phyloP scores from a whole-genome alignment of 2,329 filamentous ascomycete species.

The Alternaria solani region DNA sequence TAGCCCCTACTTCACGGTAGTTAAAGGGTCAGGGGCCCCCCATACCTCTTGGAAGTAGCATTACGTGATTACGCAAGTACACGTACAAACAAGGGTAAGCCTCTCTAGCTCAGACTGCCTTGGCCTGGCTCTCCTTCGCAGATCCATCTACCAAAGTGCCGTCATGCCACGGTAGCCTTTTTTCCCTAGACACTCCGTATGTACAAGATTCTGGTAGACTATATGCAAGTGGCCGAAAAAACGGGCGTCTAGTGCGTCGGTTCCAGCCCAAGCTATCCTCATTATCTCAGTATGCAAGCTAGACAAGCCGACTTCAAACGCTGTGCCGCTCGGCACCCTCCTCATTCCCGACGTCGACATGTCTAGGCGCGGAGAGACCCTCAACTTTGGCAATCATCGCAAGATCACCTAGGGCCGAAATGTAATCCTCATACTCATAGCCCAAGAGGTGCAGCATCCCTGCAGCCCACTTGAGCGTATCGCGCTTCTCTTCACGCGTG shows the following conservation, averaged over 20 bases:
- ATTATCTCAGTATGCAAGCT: too few species aligned
- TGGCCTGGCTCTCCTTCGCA: neutral
- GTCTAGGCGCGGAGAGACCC: slow-evolving; percentile 26
- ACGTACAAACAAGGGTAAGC: slow-evolving; percentile 14
- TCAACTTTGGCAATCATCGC: slow-evolving; percentile 43
- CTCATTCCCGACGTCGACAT: slow-evolving; percentile 3
- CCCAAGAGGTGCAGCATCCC: slow-evolving; percentile 43
- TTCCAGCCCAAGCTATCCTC: neutral
- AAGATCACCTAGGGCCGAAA: slow-evolving; percentile 42
- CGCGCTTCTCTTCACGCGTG: slow-evolving; percentile 30
- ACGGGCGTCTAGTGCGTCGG: slow-evolving; percentile 1
- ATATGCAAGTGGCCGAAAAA: slow-evolving; percentile 32
- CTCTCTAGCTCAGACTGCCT: neutral
- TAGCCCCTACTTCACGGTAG: neutral
- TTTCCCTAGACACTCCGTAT: neutral
- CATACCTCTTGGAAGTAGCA: neutral
- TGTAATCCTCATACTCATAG: slow-evolving; percentile 44
- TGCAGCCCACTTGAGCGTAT: slow-evolving; percentile 45
- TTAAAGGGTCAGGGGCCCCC: neutral
- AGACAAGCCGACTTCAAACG: neutral
- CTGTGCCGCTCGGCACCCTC: neutral
- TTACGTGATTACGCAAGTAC: slow-evolving; percentile 29
- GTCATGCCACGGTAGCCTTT: neutral
- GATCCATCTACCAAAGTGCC: neutral
- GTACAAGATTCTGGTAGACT: slow-evolving; percentile 20